Base-by-base conservation (phyloP, 352 stramenopile species). In the Globisporangium viniferum region DNA sequence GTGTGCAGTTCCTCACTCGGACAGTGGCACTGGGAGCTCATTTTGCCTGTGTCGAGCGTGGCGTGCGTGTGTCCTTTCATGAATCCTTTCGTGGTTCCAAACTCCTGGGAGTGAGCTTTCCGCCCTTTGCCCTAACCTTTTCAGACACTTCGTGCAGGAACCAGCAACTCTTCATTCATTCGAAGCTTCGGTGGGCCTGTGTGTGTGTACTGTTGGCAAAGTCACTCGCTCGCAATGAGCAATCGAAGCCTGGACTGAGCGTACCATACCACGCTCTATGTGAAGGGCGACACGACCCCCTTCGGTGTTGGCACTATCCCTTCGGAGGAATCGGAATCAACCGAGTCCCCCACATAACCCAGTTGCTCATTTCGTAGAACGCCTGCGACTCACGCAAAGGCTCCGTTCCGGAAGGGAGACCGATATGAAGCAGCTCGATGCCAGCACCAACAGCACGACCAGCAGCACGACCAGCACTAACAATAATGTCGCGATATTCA, bases 341-440 rank as follows among this genome's bases (percentile, higher is more conserved):
- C 14, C 7, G 36, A 18, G 31, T 33, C 3, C 39, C 15, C 39
- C 39, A 33, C 31, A 33, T 12, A 20, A 49, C 41, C 41, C 41
- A 49, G 41, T 49, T 22, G 15, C 41, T 49, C 41, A n/a, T 51
- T 51, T 51, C 44, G 18, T 5, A 51, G 44, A 51, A 49, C n/a
- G 41, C 41, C 41, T 49, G 36, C 14, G 14, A 46, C 39, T 14
- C 39, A 20, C 39, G 39, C 39, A 46, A 51, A 51, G 44, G 44
- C 44, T 51, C 44, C 10, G 44, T 10, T 10, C 2, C 18, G 6
- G 18, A 51, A 14, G 14, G 3, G 12, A 57, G 10, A 57, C 10
- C 14, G 5, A 33, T 29, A 60, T 60, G 54, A 60, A 60, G 54
- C 54, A 39, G 29, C 54, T 59, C 53, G 53, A 41, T 41, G 29